These are phyloP conservation scores for Pulveroboletus sp. DNA, from an alignment of 768 basidiomycete species.

Conservation along the genomic window DNA sequence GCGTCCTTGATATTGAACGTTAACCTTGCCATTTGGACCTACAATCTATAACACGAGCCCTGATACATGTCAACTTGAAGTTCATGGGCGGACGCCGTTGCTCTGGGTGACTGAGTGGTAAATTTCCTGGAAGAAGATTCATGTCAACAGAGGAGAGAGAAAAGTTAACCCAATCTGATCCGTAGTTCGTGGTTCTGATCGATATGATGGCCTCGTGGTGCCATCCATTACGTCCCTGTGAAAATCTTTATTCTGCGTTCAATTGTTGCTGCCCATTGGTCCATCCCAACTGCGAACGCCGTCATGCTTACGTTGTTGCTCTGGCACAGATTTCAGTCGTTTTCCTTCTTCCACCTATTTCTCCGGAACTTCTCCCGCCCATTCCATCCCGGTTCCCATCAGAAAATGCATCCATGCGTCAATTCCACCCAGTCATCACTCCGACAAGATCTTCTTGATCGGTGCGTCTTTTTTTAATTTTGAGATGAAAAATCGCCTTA, in stretches of 20 bases:
- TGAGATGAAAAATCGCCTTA: constrained; percentile 16
- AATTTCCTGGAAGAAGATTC: not conserved
- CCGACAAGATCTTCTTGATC: constrained; percentile 16
- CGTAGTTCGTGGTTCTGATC: not conserved
- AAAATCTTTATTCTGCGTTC: constrained; percentile 6
- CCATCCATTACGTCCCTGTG: constrained; percentile 16
- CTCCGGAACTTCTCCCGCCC: not conserved
- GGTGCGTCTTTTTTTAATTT: not conserved
- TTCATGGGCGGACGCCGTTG: not conserved
- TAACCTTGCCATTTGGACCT: not conserved
- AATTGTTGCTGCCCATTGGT: not conserved
- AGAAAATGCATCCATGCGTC: not conserved
- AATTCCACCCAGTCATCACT: not conserved
- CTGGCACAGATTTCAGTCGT: not conserved
- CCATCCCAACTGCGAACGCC: not conserved
- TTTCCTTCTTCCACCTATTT: not conserved
- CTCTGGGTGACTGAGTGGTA: not conserved
- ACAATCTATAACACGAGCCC: not conserved
- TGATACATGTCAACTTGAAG: not conserved
- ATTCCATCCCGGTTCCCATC: not conserved
- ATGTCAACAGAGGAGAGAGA: not conserved
- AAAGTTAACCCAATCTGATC: not conserved
- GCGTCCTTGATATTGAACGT: too few species aligned
- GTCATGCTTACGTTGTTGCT: constrained; percentile 3
- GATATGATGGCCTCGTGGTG: constrained; percentile 7